Percentiles rank a stretch among this genome's conserved stretches.
Conservation (phyloP, 2,329 filamentous ascomycete species). For the Phyllosticta citrichinensis region DNA sequence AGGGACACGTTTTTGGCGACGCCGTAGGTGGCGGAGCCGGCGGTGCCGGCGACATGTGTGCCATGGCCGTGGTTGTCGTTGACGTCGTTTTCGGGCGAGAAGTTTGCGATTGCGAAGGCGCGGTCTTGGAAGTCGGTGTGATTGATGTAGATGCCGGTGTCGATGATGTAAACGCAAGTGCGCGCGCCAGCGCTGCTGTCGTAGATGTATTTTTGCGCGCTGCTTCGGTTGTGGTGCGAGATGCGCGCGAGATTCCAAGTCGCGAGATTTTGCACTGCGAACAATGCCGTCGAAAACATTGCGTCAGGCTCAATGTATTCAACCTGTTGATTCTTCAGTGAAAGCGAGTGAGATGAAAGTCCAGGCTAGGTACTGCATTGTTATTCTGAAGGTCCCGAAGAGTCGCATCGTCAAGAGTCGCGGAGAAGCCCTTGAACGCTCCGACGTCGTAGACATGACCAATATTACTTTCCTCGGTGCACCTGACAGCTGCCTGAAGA, state of each 20-base stretch:
- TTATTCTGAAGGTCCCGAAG: conserved; percentile 16
- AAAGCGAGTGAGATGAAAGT: background rate
- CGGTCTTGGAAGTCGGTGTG: conserved; percentile 37
- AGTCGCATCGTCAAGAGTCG: conserved; percentile 23
- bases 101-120: conserved; percentile 21
- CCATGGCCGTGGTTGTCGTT: conserved; percentile 38
- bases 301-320: conserved; percentile 94
- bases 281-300: conserved; percentile 61
- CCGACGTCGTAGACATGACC: conserved; percentile 29
- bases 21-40: conserved; percentile 34
- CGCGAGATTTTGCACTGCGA: conserved; percentile 72
- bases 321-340: conserved; percentile 50
- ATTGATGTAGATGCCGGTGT: conserved; percentile 37
- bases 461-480: conserved; percentile 15
- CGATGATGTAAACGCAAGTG: conserved; percentile 40
- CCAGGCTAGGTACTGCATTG: background rate
- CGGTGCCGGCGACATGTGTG: conserved; percentile 39
- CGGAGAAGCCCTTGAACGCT: conserved; percentile 30
- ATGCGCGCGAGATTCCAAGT: conserved; percentile 98
- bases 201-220: conserved; percentile 97
- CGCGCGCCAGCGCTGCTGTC: conserved; percentile 74
- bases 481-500: conserved; percentile 12
- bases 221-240: conserved; percentile 80
- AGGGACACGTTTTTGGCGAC: conserved; percentile 39
- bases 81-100: conserved; percentile 27